Evolutionary conservation across 306 rosid genomes (phyloP).

Genomic region (Albizia julibrissin): DNA sequence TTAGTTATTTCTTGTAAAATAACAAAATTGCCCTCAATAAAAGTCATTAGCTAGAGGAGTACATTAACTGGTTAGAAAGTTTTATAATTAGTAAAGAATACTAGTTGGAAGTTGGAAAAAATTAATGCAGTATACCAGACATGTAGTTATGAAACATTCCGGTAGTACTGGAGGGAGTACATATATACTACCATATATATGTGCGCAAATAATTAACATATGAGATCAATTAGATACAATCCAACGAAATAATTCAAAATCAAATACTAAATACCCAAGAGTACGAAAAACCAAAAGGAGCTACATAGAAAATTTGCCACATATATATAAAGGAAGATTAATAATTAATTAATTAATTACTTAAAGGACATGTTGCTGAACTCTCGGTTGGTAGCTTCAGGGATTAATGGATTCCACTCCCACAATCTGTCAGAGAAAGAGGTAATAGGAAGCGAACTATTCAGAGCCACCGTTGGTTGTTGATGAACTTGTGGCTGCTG

Average conservation of each 20-base stretch:
- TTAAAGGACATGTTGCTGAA: conserved; percentile 68
- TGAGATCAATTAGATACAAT: conserved; percentile 24
- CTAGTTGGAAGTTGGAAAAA: too few relatives aligned
- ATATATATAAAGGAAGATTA: background rate
- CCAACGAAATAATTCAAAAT: conserved; percentile 25
- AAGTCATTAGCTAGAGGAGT: too few relatives aligned
- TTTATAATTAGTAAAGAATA: too few relatives aligned
- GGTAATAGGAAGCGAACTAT: background rate
- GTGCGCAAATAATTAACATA: conserved; percentile 12
- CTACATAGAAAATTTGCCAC: conserved; percentile 15
- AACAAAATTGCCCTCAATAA: too few relatives aligned
- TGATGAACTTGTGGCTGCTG: conserved; percentile 33
- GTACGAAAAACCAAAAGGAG: background rate
- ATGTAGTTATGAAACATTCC: too few relatives aligned
- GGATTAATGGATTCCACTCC: conserved; percentile 86
- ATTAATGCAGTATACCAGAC: too few relatives aligned
- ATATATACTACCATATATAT: background rate
- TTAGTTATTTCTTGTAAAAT: too few relatives aligned
- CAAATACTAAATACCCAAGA: background rate
- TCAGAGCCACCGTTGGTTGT: conserved; percentile 33
- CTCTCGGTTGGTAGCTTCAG: conserved; percentile 60
- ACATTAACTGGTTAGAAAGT: too few relatives aligned
- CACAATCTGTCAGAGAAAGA: conserved; percentile 82
- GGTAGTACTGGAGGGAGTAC: too few relatives aligned
- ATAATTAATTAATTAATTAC: conserved; percentile 50